phyloP scores from a whole-genome alignment of 2,329 filamentous ascomycete species.

The Apiospora phragmitis region DNA sequence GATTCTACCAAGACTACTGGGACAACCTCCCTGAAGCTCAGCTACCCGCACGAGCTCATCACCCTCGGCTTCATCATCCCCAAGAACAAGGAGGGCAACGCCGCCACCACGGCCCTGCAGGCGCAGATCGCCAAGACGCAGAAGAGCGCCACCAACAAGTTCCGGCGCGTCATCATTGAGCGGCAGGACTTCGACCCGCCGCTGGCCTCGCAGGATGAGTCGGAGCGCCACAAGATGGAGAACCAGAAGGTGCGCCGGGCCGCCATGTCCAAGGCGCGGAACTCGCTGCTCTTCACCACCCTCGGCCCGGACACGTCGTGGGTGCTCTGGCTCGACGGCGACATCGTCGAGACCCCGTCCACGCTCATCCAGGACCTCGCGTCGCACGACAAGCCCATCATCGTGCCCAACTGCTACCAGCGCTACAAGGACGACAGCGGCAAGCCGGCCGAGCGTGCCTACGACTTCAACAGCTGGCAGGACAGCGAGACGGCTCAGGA shows the following conservation, averaged over 20 bases:
- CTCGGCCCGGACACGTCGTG: slow-evolving; percentile 88
- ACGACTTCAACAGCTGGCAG: slow-evolving; percentile 98
- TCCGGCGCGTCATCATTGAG: slow-evolving; percentile 91
- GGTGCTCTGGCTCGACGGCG: slow-evolving; percentile 94
- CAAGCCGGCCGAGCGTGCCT: slow-evolving; percentile 74
- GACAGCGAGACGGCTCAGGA: slow-evolving; percentile 80
- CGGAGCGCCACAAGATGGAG: slow-evolving; percentile 85
- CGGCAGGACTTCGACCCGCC: slow-evolving; percentile 92
- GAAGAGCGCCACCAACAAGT: slow-evolving; percentile 77
- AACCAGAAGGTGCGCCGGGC: slow-evolving; percentile 86
- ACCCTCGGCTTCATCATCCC: slow-evolving; percentile 95
- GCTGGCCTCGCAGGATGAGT: slow-evolving; percentile 77
- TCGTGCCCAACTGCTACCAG: slow-evolving; percentile 96
- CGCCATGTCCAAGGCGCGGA: slow-evolving; percentile 90
- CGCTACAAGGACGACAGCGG: slow-evolving; percentile 74
- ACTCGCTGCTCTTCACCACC: slow-evolving; percentile 93
- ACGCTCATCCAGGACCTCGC: slow-evolving; percentile 91
- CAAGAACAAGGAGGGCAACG: slow-evolving; percentile 88
- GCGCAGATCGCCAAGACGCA: slow-evolving; percentile 84
- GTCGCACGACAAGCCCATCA: slow-evolving; percentile 81
- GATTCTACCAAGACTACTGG: slow-evolving; percentile 96
- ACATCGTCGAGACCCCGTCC: slow-evolving; percentile 85
- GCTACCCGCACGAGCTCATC: slow-evolving; percentile 92
- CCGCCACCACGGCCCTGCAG: slow-evolving; percentile 80
- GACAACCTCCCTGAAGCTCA: slow-evolving; percentile 79